A percentile compares a stretch with the other conserved stretches of the same genome.
phyloP scores from a whole-genome alignment of 768 basidiomycete genomes.

The Amanita exitialis region DNA sequence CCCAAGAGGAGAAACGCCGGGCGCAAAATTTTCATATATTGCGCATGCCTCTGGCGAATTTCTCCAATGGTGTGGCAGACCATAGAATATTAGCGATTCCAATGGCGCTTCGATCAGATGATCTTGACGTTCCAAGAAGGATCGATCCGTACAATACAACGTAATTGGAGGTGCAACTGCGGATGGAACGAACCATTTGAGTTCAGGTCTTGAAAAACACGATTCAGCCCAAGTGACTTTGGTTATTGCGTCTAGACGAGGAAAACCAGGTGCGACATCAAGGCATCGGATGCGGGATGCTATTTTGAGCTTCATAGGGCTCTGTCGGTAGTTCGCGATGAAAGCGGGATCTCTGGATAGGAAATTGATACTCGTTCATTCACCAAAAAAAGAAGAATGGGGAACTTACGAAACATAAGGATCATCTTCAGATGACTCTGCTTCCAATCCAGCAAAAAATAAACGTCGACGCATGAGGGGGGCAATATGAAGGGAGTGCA shows the following conservation, averaged over 20 bases:
- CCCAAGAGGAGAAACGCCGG: constrained; percentile 56
- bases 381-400: neutral
- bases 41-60: constrained; percentile 46
- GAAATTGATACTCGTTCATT: neutral
- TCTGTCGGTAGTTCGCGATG: constrained; percentile 20
- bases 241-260: constrained; percentile 53
- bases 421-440: constrained; percentile 24
- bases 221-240: constrained; percentile 58
- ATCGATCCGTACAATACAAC: constrained; percentile 62
- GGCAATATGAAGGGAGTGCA: constrained; percentile 47
- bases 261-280: constrained; percentile 31
- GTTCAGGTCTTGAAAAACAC: constrained; percentile 66
- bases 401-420: constrained; percentile 32
- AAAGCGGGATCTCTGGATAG: constrained; percentile 43
- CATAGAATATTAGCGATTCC: constrained; percentile 73
- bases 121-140: constrained; percentile 66
- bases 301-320: neutral
- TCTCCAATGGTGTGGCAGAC: constrained; percentile 57
- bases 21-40: constrained; percentile 37
- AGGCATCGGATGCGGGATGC: constrained; percentile 10
- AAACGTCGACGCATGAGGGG: constrained; percentile 52
- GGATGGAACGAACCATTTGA: constrained; percentile 82
- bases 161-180: constrained; percentile 79
- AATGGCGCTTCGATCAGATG: constrained; percentile 55
- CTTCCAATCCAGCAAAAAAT: constrained; percentile 35